A percentile compares a stretch with the other conserved stretches of the same genome.
phyloP scores from a whole-genome alignment of 2,329 filamentous ascomycete species.

The Clarireedia homoeocarpa region DNA sequence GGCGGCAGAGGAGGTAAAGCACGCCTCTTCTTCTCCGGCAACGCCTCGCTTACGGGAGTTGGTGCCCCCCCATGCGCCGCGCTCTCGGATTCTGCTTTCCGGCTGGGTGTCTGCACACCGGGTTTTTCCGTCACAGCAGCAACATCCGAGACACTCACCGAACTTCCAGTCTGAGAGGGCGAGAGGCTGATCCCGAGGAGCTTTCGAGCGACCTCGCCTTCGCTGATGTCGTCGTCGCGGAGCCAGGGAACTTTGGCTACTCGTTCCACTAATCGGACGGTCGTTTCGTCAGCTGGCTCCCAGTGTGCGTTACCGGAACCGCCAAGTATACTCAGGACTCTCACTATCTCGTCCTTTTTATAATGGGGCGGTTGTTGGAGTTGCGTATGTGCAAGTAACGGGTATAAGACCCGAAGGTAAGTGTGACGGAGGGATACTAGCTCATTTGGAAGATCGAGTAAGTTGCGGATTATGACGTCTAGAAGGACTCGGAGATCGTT shows the following conservation, averaged over 20 bases:
- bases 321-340: slow-evolving; percentile 64
- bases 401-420: slow-evolving; percentile 87
- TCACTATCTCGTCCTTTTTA: slow-evolving; percentile 78
- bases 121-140: slow-evolving; percentile 76
- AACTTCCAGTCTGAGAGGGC: slow-evolving; percentile 58
- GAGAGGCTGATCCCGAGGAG: slow-evolving; percentile 66
- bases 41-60: slow-evolving; percentile 1
- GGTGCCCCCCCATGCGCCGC: slow-evolving; percentile 21
- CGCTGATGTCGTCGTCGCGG: slow-evolving; percentile 34
- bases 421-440: slow-evolving; percentile 74
- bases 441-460: slow-evolving; percentile 91
- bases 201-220: slow-evolving; percentile 45
- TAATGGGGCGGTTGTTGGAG: slow-evolving; percentile 81
- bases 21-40: slow-evolving; percentile 16
- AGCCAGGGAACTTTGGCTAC: slow-evolving; percentile 68
- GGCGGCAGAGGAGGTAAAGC: slow-evolving; percentile 24
- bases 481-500: slow-evolving; percentile 92
- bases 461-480: slow-evolving; percentile 91
- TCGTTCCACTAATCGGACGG: slow-evolving; percentile 67
- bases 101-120: slow-evolving; percentile 72
- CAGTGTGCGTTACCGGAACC: slow-evolving; percentile 65
- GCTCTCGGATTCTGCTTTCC: slow-evolving; percentile 35
- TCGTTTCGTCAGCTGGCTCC: slow-evolving; percentile 73
- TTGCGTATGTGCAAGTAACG: slow-evolving; percentile 85
- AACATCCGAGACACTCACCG: slow-evolving; percentile 68